Evolutionary conservation across 352 stramenopile genomes (phyloP).

Genomic region (Globisporangium parvum): DNA sequence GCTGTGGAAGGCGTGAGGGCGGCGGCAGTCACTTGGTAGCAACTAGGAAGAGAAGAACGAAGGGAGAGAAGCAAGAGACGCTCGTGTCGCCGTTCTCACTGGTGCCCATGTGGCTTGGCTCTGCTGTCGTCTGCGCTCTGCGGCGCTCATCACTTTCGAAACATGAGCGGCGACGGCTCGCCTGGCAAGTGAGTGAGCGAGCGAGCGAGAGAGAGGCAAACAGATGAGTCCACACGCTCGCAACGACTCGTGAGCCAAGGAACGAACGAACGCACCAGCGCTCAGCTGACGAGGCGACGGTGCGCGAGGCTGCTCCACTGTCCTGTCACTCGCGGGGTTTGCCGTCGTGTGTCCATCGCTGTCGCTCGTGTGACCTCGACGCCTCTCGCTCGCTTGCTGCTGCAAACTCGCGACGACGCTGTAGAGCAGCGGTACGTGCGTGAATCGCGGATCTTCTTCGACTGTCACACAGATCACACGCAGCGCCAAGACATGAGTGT

Average conservation of each 20-base stretch:
- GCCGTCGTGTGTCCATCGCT: neutral
- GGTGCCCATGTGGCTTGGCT: conserved; percentile 19
- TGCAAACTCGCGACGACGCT: conserved; percentile 60
- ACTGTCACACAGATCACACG: conserved; percentile 22
- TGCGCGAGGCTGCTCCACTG: neutral
- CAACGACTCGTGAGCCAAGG: neutral
- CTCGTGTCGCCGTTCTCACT: neutral
- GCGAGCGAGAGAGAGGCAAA: neutral
- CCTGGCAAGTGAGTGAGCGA: neutral
- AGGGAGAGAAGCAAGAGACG: neutral
- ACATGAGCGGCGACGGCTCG: conserved; percentile 16
- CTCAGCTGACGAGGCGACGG: neutral
- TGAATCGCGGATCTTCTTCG: conserved; percentile 52
- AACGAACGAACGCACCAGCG: neutral
- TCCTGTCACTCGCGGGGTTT: no score
- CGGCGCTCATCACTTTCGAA: conserved; percentile 5
- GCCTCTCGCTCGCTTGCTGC: conserved; percentile 19
- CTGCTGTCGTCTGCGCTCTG: conserved; percentile 10
- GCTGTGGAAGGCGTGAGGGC: conserved; percentile 67
- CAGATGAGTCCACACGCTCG: neutral
- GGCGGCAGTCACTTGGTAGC: no score
- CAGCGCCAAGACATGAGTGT: neutral
- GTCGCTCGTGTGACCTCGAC: neutral
- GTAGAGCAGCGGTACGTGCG: conserved; percentile 79
- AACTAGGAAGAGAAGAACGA: neutral